Percentiles rank a stretch among this genome's conserved stretches.
phyloP scores from a whole-genome alignment of 2,329 filamentous ascomycete species.

The Fusarium citri region DNA sequence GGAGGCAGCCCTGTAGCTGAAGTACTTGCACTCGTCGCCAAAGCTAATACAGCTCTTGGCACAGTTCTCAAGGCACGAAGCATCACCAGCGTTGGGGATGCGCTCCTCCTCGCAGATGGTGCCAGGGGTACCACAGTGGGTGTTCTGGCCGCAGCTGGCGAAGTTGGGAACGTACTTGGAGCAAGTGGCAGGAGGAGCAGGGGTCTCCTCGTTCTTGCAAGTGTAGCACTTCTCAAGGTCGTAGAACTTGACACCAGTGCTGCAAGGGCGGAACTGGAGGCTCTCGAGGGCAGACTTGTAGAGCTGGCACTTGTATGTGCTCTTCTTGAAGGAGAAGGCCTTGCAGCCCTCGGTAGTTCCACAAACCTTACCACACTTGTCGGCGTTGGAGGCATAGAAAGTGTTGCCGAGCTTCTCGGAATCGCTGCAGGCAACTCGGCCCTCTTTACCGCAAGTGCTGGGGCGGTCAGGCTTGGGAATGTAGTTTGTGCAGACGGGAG shows the following conservation, averaged over 20 bases:
- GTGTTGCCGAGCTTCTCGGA: slow-evolving; percentile 12
- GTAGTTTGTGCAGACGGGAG: slow-evolving; percentile 23
- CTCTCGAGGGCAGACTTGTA: not conserved
- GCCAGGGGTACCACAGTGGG: slow-evolving; percentile 23
- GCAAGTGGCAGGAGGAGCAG: slow-evolving; percentile 18
- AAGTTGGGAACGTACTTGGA: slow-evolving; percentile 27
- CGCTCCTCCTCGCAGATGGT: slow-evolving; percentile 16
- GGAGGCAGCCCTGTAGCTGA: slow-evolving; percentile 17
- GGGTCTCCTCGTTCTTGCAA: slow-evolving; percentile 3
- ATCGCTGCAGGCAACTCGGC: slow-evolving; percentile 12
- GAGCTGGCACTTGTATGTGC: slow-evolving; percentile 12
- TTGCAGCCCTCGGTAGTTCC: slow-evolving; percentile 15
- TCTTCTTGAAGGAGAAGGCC: slow-evolving; percentile 18
- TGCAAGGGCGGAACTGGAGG: slow-evolving; percentile 18
- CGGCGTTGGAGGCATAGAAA: not conserved
- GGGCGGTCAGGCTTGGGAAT: slow-evolving; percentile 1
- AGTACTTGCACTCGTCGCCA: slow-evolving; percentile 20
- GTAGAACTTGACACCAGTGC: slow-evolving; percentile 29
- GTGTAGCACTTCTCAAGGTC: slow-evolving; percentile 25
- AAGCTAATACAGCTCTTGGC: slow-evolving; percentile 37
- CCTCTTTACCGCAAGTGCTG: slow-evolving; percentile 20
- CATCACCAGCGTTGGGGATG: slow-evolving; percentile 12
- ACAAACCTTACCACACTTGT: slow-evolving; percentile 17
- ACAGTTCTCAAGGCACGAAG: slow-evolving; percentile 28
- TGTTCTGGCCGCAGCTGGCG: slow-evolving; percentile 7